These are phyloP conservation scores for Alternaria ventricosa DNA, from an alignment of 2,329 filamentous ascomycete species.

Conservation along the genomic window DNA sequence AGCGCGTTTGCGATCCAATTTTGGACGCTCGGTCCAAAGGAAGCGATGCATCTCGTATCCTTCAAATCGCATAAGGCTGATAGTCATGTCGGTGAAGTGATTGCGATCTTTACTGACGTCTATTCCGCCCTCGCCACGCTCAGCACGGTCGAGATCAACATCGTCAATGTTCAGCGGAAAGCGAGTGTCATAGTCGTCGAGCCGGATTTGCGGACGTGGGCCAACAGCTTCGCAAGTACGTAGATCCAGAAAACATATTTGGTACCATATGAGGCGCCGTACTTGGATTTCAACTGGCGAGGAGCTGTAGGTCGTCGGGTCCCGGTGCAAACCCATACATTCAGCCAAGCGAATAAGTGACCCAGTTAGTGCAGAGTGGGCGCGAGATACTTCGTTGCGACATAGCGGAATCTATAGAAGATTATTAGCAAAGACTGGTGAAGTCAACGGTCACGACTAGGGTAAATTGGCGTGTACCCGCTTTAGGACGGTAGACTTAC, in stretches of 20 bases:
- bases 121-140: conserved; percentile 38
- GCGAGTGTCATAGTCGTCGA: conserved; percentile 76
- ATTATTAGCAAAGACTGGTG: conserved; percentile 1
- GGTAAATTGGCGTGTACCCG: no score
- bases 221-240: conserved; percentile 77
- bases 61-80: conserved; percentile 73
- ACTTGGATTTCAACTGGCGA: conserved; percentile 73
- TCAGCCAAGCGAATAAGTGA: conserved; percentile 76
- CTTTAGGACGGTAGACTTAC: conserved; percentile 52
- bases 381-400: conserved; percentile 72
- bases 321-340: conserved; percentile 78
- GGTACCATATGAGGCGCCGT: conserved; percentile 76
- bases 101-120: conserved; percentile 56
- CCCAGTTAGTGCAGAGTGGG: conserved; percentile 74
- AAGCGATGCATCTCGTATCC: conserved; percentile 74
- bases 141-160: conserved; percentile 59
- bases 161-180: conserved; percentile 76
- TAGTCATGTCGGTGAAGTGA: conserved; percentile 71
- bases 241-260: conserved; percentile 78
- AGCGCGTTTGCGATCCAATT: conserved; percentile 59
- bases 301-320: conserved; percentile 70
- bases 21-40: conserved; percentile 72
- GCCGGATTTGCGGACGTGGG: conserved; percentile 72
- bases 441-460: not conserved
- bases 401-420: conserved; percentile 69